A percentile compares a stretch with the other conserved stretches of the same genome.
These are phyloP conservation scores for Ammopiptanthus mongolicus DNA, from an alignment of 306 rosid genomes.

Conservation along the genomic window DNA sequence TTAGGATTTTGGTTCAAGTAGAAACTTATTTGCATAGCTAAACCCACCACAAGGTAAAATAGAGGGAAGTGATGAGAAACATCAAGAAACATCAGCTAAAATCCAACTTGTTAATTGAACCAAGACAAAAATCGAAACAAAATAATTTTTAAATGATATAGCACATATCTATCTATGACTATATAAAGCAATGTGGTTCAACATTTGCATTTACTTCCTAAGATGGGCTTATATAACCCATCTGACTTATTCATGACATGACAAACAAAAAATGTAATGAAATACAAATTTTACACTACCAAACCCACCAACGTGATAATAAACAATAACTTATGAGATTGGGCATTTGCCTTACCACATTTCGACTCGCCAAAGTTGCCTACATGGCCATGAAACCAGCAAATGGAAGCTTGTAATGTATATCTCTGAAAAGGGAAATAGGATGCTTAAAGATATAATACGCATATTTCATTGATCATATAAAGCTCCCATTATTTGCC, in stretches of 20 bases:
- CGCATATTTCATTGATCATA: not conserved
- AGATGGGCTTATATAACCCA: too few relatives aligned
- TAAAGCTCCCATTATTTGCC: slow-evolving; percentile 4
- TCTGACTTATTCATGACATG: not conserved
- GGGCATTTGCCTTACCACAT: slow-evolving; percentile 65
- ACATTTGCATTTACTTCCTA: too few relatives aligned
- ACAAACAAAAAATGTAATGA: not conserved
- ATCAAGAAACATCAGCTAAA: too few relatives aligned
- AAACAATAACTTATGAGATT: slow-evolving; percentile 11
- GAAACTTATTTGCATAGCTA: too few relatives aligned
- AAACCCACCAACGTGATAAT: not conserved
- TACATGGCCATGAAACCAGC: slow-evolving; percentile 90
- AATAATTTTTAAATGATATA: too few relatives aligned
- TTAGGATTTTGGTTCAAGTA: too few relatives aligned
- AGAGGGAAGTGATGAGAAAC: too few relatives aligned
- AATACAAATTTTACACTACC: slow-evolving; percentile 6
- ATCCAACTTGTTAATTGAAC: too few relatives aligned
- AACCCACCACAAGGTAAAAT: too few relatives aligned
- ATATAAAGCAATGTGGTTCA: too few relatives aligned
- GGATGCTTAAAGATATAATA: slow-evolving; percentile 24
- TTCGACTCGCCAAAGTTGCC: slow-evolving; percentile 97
- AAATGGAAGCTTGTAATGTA: slow-evolving; percentile 38
- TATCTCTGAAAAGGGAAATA: slow-evolving; percentile 23
- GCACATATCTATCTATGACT: too few relatives aligned
- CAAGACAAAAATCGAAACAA: too few relatives aligned